Percentiles rank a stretch among this genome's conserved stretches.
These are phyloP conservation scores for Anisodus acutangulus DNA, from an alignment of 257 asterid species.

Conservation along the genomic window DNA sequence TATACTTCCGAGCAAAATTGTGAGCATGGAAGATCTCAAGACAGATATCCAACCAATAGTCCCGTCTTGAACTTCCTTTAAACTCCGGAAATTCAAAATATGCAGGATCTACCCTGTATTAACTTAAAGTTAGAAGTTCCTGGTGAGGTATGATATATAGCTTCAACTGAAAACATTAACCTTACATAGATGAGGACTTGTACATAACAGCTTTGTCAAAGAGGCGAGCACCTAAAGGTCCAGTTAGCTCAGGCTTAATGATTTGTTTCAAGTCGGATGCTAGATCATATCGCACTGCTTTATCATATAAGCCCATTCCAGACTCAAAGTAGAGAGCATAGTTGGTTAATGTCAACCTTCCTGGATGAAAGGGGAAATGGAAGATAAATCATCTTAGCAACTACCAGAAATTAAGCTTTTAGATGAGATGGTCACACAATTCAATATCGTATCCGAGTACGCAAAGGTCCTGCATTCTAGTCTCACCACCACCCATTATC, in stretches of 20 bases:
- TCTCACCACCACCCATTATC: background rate
- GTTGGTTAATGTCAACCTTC: slow-evolving; percentile 86
- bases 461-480: background rate
- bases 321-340: slow-evolving; percentile 84
- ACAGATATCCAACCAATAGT: slow-evolving; percentile 87
- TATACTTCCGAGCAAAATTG: slow-evolving; percentile 67
- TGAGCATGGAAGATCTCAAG: slow-evolving; percentile 81
- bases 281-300: slow-evolving; percentile 84
- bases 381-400: slow-evolving; percentile 20
- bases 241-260: slow-evolving; percentile 88
- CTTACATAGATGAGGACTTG: slow-evolving; percentile 80
- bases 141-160: slow-evolving; percentile 35
- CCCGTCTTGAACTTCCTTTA: slow-evolving; percentile 86
- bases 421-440: background rate
- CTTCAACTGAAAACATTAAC: slow-evolving; percentile 42
- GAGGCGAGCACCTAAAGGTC: slow-evolving; percentile 96
- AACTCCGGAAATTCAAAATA: slow-evolving; percentile 94
- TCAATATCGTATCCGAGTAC: background rate
- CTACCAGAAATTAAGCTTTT: background rate
- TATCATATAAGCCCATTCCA: slow-evolving; percentile 87
- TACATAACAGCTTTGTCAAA: slow-evolving; percentile 97
- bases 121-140: slow-evolving; percentile 45
- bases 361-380: slow-evolving; percentile 45
- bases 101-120: slow-evolving; percentile 79
- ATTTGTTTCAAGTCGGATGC: slow-evolving; percentile 75